Percentiles rank a stretch among this genome's conserved stretches.
These are phyloP conservation scores for Globisporangium barbulae DNA, from an alignment of 352 stramenopile genomes.

Conservation along the genomic window DNA sequence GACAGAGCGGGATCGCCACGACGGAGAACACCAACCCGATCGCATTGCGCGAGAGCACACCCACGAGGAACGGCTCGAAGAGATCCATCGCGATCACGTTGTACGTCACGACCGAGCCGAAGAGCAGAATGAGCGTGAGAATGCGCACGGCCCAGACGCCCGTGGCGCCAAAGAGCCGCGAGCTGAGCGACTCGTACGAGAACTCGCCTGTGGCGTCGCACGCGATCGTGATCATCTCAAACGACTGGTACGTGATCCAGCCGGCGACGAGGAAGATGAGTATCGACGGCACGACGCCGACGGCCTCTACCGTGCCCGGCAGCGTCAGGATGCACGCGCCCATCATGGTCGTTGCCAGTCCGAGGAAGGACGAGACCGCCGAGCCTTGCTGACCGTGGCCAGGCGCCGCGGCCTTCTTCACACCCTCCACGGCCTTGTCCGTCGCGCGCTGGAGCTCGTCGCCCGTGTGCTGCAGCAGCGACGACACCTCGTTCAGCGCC, in stretches of 20 bases:
- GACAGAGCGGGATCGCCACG: conserved; percentile 67
- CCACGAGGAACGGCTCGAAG: conserved; percentile 69
- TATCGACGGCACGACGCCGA: conserved; percentile 47
- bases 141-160: conserved; percentile 72
- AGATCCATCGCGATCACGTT: conserved; percentile 86
- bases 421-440: background rate
- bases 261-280: conserved; percentile 51
- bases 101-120: conserved; percentile 79
- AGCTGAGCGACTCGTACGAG: conserved; percentile 82
- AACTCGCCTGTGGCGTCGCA: conserved; percentile 63
- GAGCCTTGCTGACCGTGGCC: conserved; percentile 49
- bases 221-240: conserved; percentile 65
- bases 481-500: conserved; percentile 26
- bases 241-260: conserved; percentile 66
- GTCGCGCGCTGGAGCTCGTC: conserved; percentile 23
- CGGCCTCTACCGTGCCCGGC: conserved; percentile 56
- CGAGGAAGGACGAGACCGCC: conserved; percentile 70
- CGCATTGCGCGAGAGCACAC: conserved; percentile 49
- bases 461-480: conserved; percentile 29
- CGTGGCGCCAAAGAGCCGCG: conserved; percentile 57
- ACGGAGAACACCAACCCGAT: conserved; percentile 67
- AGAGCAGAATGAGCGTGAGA: conserved; percentile 73
- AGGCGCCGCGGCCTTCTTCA: conserved; percentile 13
- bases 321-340: conserved; percentile 76
- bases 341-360: conserved; percentile 82